Percentiles rank a stretch among this genome's conserved stretches.
These are phyloP conservation scores for Ceratobasidium sp. DNA, from an alignment of 1,284 basidiomycete genomes.

Conservation along the genomic window DNA sequence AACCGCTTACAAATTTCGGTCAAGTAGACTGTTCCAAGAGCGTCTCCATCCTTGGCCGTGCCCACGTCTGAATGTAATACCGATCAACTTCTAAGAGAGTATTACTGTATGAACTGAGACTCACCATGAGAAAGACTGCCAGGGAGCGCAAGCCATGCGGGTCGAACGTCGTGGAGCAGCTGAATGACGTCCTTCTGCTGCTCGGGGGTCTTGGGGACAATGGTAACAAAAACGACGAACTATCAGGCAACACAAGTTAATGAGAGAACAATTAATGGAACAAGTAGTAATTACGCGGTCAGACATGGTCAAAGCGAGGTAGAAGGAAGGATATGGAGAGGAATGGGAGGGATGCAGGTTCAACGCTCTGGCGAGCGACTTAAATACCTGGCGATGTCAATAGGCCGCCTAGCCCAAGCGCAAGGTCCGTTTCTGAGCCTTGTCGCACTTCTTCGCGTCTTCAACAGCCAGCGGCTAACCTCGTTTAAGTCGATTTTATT, in stretches of 20 bases:
- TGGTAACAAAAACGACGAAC: conserved; percentile 44
- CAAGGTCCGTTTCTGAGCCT: conserved; percentile 9
- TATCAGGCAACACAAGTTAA: not conserved
- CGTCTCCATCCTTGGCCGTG: conserved; percentile 38
- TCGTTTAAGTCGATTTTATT: conserved; percentile 31
- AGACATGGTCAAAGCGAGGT: conserved; percentile 19
- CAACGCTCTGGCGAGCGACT: not conserved
- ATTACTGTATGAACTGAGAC: not conserved
- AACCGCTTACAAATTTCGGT: conserved; percentile 31
- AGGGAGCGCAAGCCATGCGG: conserved; percentile 42
- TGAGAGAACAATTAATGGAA: not conserved
- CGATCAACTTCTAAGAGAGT: not conserved
- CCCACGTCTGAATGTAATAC: conserved; percentile 15
- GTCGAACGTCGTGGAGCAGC: conserved; percentile 43
- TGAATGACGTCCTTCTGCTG: conserved; percentile 43
- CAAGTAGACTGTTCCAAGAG: conserved; percentile 42
- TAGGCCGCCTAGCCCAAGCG: not conserved
- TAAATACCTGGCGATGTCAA: conserved; percentile 5
- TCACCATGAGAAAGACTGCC: conserved; percentile 40
- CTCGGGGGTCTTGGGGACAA: conserved; percentile 44
- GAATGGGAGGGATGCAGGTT: not conserved
- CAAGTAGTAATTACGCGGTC: conserved; percentile 25
- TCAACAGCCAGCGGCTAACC: conserved; percentile 30
- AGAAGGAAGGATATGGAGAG: not conserved
- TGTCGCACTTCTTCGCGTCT: conserved; percentile 38